Base-by-base conservation (phyloP, 805 yeast species). In the Novakomyces olei region DNA sequence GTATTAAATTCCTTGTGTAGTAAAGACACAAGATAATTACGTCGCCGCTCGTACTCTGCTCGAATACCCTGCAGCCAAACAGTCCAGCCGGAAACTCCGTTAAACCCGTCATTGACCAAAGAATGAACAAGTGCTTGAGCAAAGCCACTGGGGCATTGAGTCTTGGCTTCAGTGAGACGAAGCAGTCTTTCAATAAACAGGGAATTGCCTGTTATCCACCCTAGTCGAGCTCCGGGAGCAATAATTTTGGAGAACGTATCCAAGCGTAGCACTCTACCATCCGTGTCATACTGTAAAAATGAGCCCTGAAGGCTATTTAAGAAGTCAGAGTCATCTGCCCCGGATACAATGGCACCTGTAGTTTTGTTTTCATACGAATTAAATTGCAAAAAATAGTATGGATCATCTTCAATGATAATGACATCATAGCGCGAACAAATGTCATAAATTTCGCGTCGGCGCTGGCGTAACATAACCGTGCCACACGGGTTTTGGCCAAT, bases 401-500 rank as follows among this genome's bases (percentile, higher is more conserved):
- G 98, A 57, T 88, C 98, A 53, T 85, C 98, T 59, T 85, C 98
- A 33, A 85, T 53, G 43, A 85, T 72, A 35, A 85, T 46, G 49
- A 85, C 63, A 56, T 88, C 94, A 53, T 81, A 76, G 58, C 79
- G 72, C 49, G 68, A 72, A 23, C 92, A 85, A 39, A 85, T 49
- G 39, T 66, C 63, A 55, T 81, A 83, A 42, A 88, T 65, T 36
- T 63, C 67, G 39, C 56, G 51, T 58, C 94, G 77, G 59, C 96
- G 71, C 46, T 78, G 83, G 18, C 47, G 55, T 23, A 74, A 60
- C 45, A 88, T 60, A 16, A 80, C 76, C 3, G 92, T 72, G 25
- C 98, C 98, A 14, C 95, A 83, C 41, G 98, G 98, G 64, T 85
- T 85, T 60, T 88, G 96, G 40, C 98, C 98, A 5, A 96, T 88